Base-by-base conservation (phyloP, 805 yeast species). In the Suhomyces vadensis region DNA sequence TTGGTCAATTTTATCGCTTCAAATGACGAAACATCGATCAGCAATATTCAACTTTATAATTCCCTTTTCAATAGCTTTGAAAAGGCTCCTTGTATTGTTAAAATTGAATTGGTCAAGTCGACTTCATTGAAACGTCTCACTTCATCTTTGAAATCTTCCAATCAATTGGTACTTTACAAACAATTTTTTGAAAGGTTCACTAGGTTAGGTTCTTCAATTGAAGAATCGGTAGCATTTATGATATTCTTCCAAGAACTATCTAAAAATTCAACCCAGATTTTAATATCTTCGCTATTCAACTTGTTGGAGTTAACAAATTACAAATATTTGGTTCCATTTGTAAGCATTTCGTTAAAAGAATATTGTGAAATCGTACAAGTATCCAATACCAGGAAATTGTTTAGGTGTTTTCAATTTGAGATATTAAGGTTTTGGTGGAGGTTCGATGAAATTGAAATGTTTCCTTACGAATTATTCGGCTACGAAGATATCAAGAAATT, bases 351-450 rank as follows among this genome's bases (percentile, higher is more conserved):
- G 3, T 40, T 76, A 3, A 22, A 23, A 1, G 39, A 41, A 1
- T 58, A 71, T 25, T 57, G 71, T 5, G 4, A 16, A 1, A 20
- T 24, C 4, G 49, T 57, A 29, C 46, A 49, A 0, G 35, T 60
- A 5, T 24, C 39, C 0, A 33, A 42, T 11, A 31, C 60, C 0
- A 48, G 35, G 11, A 40, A 37, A 1, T 44, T 76, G 3, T 73
- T 73, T 48, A 55, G 56, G 38, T 42, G 50, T 9, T 53, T 64
- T 21, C 64, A 58, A 37, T 50, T 65, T 26, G 68, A 67, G 10
- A 54, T 78, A 3, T 56, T 79, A 37, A 71, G 64, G 43, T 61
- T 61, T 16, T 79, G 82, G 82, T 61, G 63, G 56, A 56, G 58
- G n/a, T 63, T 61, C 41, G 58, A 61, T 3, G 50, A 55, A 3